These are phyloP conservation scores for Citrus inodora DNA, from an alignment of 345 rosid species.

Conservation along the genomic window DNA sequence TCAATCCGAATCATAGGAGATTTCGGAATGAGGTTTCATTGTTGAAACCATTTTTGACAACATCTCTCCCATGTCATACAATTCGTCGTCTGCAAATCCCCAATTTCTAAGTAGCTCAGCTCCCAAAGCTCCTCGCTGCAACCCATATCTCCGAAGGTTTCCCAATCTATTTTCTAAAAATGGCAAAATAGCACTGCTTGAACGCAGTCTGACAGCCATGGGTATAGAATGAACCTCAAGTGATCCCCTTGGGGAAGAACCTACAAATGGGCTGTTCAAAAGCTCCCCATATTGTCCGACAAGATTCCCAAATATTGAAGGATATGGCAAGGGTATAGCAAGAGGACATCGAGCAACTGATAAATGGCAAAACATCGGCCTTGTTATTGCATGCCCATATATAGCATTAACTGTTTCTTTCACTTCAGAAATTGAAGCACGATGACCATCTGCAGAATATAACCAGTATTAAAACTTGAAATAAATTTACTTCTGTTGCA, in stretches of 20 bases:
- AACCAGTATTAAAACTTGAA: neutral
- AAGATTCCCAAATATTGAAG: constrained; percentile 66
- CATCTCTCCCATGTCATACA: constrained; percentile 71
- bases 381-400: constrained; percentile 37
- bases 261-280: constrained; percentile 44
- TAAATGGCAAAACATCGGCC: constrained; percentile 63
- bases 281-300: constrained; percentile 77
- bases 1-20: constrained; percentile 68
- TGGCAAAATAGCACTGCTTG: constrained; percentile 66
- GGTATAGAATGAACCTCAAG: constrained; percentile 79
- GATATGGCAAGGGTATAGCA: constrained; percentile 89
- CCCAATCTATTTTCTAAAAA: constrained; percentile 57
- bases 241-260: constrained; percentile 50
- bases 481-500: neutral
- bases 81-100: constrained; percentile 83
- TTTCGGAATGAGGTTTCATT: constrained; percentile 37
- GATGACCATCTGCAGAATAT: constrained; percentile 35
- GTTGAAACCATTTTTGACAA: constrained; percentile 58
- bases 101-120: constrained; percentile 62
- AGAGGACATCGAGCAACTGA: constrained; percentile 78
- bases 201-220: constrained; percentile 64
- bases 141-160: constrained; percentile 54
- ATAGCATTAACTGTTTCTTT: constrained; percentile 43
- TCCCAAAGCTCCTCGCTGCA: constrained; percentile 61
- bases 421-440: constrained; percentile 64